phyloP scores from a whole-genome alignment of 176 grass and related monocot genomes.

The Luzula sylvatica region DNA sequence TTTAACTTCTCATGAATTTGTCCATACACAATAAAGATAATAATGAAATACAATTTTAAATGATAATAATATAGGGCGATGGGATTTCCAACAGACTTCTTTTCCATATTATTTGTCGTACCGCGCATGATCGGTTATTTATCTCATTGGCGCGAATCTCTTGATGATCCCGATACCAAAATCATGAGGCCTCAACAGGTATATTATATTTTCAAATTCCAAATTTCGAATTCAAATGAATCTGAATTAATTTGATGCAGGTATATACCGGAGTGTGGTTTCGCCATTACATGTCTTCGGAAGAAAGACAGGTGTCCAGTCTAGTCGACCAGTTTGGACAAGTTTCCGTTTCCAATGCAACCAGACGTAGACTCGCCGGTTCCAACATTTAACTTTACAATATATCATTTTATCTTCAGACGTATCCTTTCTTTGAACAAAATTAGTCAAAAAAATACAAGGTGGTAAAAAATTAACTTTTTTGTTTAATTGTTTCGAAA shows the following conservation, averaged over 20 bases:
- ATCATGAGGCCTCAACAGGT: slow-evolving; percentile 99
- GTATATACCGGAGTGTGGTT: slow-evolving; percentile 71
- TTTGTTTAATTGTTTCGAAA: too few relatives aligned
- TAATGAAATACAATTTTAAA: slow-evolving; percentile 3
- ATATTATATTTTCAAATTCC: slow-evolving; percentile 1
- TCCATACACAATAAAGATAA: too few relatives aligned
- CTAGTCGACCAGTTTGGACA: slow-evolving; percentile 48
- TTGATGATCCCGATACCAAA: slow-evolving; percentile 89
- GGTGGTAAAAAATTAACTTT: too few relatives aligned
- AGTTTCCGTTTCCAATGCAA: slow-evolving; percentile 78
- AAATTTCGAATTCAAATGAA: not conserved
- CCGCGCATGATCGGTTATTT: slow-evolving; percentile 94
- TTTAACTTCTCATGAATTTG: too few relatives aligned
- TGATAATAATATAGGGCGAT: slow-evolving; percentile 59
- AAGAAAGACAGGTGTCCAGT: slow-evolving; percentile 37
- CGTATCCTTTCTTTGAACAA: too few relatives aligned
- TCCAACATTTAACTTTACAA: slow-evolving; percentile 34
- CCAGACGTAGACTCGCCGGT: slow-evolving; percentile 53
- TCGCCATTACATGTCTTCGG: slow-evolving; percentile 51
- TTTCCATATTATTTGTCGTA: slow-evolving; percentile 84
- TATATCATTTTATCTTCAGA: too few relatives aligned
- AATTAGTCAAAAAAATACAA: too few relatives aligned
- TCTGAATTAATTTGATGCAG: slow-evolving; percentile 24
- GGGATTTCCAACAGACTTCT: slow-evolving; percentile 96
- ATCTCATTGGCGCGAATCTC: slow-evolving; percentile 89